These are phyloP conservation scores for Dryadomyces quercivorus DNA, from an alignment of 2,329 filamentous ascomycete species.

Conservation along the genomic window DNA sequence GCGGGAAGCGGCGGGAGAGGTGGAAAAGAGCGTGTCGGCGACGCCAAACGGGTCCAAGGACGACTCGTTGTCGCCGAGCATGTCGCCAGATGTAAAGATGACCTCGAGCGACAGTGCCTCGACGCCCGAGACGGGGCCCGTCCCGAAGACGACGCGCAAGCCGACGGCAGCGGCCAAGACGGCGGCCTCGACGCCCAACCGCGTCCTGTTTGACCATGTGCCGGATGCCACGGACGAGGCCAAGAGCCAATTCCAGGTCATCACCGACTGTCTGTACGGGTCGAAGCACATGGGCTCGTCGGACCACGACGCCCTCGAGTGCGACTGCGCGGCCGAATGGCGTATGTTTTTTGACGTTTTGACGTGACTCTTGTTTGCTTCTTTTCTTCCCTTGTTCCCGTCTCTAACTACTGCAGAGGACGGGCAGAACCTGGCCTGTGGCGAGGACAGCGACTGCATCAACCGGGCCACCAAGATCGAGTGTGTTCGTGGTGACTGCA, in stretches of 20 bases:
- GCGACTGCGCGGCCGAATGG: conserved; percentile 91
- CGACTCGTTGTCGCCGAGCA: conserved; percentile 26
- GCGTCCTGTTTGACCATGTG: conserved; percentile 54
- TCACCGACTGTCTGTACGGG: conserved; percentile 78
- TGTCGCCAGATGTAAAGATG: conserved; percentile 33
- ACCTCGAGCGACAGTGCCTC: conserved; percentile 32
- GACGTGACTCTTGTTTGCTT: too few relatives aligned
- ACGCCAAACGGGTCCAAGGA: conserved; percentile 28
- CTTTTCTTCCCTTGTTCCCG: conserved; percentile 5
- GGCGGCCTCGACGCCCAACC: conserved; percentile 23
- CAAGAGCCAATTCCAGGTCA: conserved; percentile 63
- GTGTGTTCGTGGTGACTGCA: conserved; percentile 70
- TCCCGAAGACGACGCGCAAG: conserved; percentile 59
- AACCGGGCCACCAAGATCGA: conserved; percentile 98
- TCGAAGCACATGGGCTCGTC: conserved; percentile 85
- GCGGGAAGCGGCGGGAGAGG: conserved; percentile 19
- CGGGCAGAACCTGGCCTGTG: conserved; percentile 71
- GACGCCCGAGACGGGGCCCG: conserved; percentile 35
- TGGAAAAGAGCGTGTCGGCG: conserved; percentile 14
- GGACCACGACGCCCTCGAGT: conserved; percentile 82
- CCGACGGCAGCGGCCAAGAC: conserved; percentile 47
- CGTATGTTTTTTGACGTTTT: conserved; percentile 65
- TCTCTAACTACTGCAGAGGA: conserved; percentile 29
- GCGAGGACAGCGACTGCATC: conserved; percentile 95
- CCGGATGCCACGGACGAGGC: conserved; percentile 71